Conservation (phyloP, 192 early-diverging fungal species). For the Powellomyces hirtus region DNA sequence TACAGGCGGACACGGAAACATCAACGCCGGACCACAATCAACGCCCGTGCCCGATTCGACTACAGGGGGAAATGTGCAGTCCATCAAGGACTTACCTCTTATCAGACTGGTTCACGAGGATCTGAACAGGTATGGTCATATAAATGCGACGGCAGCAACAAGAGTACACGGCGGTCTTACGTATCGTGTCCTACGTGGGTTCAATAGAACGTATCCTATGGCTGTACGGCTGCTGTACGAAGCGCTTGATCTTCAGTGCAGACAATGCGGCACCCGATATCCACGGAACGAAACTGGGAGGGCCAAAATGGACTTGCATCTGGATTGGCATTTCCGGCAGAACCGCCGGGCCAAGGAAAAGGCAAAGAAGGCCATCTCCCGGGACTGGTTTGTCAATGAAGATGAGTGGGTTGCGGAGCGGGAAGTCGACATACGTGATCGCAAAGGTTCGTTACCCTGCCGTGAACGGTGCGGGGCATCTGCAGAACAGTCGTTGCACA, state of each 20-base stretch:
- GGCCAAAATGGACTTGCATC: conserved; percentile 74
- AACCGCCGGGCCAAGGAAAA: conserved; percentile 84
- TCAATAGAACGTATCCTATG: conserved; percentile 5
- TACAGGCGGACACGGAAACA: not conserved
- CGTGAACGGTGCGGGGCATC: no score
- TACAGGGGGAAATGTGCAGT: not conserved
- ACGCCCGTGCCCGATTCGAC: no score
- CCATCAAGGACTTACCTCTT: conserved; percentile 15
- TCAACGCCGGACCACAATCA: conserved; percentile 1
- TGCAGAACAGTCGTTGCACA: no score
- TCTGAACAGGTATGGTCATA: conserved; percentile 41
- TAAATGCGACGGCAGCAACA: no score
- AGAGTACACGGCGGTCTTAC: no score
- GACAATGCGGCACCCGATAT: conserved; percentile 90
- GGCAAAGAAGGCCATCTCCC: conserved; percentile 74
- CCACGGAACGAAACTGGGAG: conserved; percentile 60
- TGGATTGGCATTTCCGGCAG: conserved; percentile 97
- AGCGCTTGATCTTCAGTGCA: conserved; percentile 75
- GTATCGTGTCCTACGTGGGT: not conserved
- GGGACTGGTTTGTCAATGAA: conserved; percentile 84
- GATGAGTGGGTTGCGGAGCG: conserved; percentile 51
- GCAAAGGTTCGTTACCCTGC: conserved; percentile 26
- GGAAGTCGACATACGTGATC: conserved; percentile 31
- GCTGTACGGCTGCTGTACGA: conserved; percentile 51
- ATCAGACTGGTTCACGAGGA: conserved; percentile 33